A percentile compares a stretch with the other conserved stretches of the same genome.
Evolutionary conservation across 2,329 filamentous ascomycete genomes (phyloP).

Genomic region (Alternaria infectoria): DNA sequence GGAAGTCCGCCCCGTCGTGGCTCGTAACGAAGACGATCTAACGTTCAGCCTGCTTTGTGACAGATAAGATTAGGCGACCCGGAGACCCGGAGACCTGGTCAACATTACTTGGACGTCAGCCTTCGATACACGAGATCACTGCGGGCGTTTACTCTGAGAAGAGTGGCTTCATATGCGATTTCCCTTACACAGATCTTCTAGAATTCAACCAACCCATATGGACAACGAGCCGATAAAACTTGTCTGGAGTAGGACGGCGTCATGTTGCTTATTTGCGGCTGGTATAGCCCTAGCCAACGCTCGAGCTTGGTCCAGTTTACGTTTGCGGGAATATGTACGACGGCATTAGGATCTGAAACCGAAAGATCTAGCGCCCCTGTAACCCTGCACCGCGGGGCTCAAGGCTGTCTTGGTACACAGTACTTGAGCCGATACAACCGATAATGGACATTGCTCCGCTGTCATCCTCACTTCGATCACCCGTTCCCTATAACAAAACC

Average conservation of each 20-base stretch:
- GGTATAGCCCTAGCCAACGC: background rate
- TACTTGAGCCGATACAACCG: background rate
- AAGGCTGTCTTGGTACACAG: background rate
- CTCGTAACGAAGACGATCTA: background rate
- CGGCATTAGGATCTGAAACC: background rate
- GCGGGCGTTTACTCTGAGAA: background rate
- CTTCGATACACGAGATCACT: slow-evolving; percentile 1
- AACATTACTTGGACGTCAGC: background rate
- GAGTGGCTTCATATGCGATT: background rate
- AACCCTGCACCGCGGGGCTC: background rate
- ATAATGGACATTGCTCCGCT: background rate
- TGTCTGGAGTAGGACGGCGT: background rate
- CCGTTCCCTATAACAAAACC: background rate
- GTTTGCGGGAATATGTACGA: background rate
- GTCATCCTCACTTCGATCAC: background rate
- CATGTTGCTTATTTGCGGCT: background rate
- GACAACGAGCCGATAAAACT: background rate
- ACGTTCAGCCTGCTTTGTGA: background rate
- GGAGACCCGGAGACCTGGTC: background rate
- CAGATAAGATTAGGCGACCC: background rate
- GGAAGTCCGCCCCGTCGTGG: background rate
- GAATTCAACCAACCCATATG: background rate
- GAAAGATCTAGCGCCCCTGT: background rate
- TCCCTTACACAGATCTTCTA: background rate
- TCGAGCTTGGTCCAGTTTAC: background rate